Evolutionary conservation across 148 eudicot genomes (phyloP).

Genomic region (Camellia granthamiana): DNA sequence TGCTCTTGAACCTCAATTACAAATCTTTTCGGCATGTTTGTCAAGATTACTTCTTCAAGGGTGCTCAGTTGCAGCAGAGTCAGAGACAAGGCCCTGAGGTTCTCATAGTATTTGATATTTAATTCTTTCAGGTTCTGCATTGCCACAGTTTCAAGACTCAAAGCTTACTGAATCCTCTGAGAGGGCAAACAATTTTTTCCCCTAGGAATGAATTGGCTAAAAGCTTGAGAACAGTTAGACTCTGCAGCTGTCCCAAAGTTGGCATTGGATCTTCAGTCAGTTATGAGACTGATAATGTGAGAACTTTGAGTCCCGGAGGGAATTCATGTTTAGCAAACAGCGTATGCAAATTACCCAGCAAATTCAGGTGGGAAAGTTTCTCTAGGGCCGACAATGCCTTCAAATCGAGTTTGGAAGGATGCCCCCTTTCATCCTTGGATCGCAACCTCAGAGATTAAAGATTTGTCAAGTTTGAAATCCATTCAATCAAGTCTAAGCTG

Average conservation of each 20-base stretch:
- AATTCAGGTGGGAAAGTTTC: slow-evolving; percentile 35
- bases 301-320: slow-evolving; percentile 38
- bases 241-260: slow-evolving; percentile 26
- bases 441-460: slow-evolving; percentile 38
- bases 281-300: slow-evolving; percentile 39
- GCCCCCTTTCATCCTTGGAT: slow-evolving; percentile 33
- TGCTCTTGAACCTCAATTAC: slow-evolving; percentile 8
- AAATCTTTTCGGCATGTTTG: slow-evolving; percentile 33
- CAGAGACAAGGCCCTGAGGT: slow-evolving; percentile 25
- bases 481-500: slow-evolving; percentile 16
- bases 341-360: slow-evolving; percentile 32
- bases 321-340: slow-evolving; percentile 12
- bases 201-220: slow-evolving; percentile 38
- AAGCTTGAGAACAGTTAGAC: slow-evolving; percentile 40
- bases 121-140: slow-evolving; percentile 36
- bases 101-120: slow-evolving; percentile 35
- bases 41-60: slow-evolving; percentile 35
- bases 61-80: slow-evolving; percentile 18
- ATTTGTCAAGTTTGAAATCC: slow-evolving; percentile 26
- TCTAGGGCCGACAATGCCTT: slow-evolving; percentile 19
- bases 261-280: slow-evolving; percentile 41
- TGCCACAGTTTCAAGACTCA: slow-evolving; percentile 44
- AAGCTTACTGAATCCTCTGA: slow-evolving; percentile 27
- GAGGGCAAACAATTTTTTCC: slow-evolving; percentile 23
- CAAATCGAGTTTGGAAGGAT: slow-evolving; percentile 23